These are phyloP conservation scores for Millerago galiae DNA, from an alignment of 805 yeast species.

Conservation along the genomic window DNA sequence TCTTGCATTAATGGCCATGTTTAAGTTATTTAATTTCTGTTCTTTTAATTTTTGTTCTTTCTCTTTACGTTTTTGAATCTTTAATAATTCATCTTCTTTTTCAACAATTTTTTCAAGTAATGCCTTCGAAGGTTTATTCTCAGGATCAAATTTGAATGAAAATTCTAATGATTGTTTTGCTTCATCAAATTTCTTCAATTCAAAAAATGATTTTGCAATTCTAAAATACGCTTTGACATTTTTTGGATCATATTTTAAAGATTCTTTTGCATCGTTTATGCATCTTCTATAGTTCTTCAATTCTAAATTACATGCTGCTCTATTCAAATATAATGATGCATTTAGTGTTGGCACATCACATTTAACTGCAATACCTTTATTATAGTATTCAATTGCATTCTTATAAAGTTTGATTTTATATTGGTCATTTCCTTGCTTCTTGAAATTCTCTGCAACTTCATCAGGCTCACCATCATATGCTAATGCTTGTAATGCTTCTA, in stretches of 20 bases:
- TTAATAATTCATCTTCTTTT: slow-evolving; percentile 28
- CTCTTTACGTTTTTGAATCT: slow-evolving; percentile 27
- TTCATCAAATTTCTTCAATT: slow-evolving; percentile 64
- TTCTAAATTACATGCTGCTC: slow-evolving; percentile 90
- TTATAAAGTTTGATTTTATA: slow-evolving; percentile 65
- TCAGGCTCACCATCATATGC: slow-evolving; percentile 95
- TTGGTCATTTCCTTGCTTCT: slow-evolving; percentile 88
- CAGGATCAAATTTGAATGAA: slow-evolving; percentile 55
- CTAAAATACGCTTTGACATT: slow-evolving; percentile 83
- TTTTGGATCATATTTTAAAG: slow-evolving; percentile 55
- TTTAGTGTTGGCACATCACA: slow-evolving; percentile 51
- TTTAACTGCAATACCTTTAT: slow-evolving; percentile 69
- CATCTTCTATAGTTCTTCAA: slow-evolving; percentile 79
- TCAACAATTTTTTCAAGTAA: slow-evolving; percentile 36
- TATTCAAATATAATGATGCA: slow-evolving; percentile 63
- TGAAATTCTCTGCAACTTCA: slow-evolving; percentile 85
- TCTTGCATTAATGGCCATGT: slow-evolving; percentile 57
- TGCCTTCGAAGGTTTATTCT: slow-evolving; percentile 47
- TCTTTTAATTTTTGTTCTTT: slow-evolving; percentile 32
- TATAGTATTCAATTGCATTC: slow-evolving; percentile 73
- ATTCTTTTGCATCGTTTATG: slow-evolving; percentile 77
- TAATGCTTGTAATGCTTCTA: slow-evolving; percentile 86
- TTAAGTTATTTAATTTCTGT: slow-evolving; percentile 37
- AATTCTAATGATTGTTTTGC: slow-evolving; percentile 60
- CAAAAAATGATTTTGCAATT: slow-evolving; percentile 73